A percentile compares a stretch with the other conserved stretches of the same genome.
Evolutionary conservation across 345 rosid species (phyloP).

Genomic region (Anacardium occidentale): DNA sequence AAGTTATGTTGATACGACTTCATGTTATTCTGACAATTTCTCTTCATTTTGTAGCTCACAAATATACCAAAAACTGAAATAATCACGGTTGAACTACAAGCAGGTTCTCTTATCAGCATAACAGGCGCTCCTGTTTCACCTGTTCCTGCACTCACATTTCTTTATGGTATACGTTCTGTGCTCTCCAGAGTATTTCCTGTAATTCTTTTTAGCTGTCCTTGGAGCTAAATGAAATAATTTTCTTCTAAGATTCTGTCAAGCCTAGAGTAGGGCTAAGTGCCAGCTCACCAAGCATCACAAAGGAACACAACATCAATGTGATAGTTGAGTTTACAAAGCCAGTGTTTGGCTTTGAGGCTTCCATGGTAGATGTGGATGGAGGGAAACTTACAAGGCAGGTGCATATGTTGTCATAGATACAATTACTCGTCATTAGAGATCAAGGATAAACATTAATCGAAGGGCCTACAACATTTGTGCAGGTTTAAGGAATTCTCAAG

Average conservation of each 20-base stretch:
- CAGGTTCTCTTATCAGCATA: conserved; percentile 35
- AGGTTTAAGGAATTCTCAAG: conserved; percentile 47
- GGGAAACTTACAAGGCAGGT: conserved; percentile 63
- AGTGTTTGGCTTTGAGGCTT: conserved; percentile 47
- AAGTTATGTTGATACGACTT: not conserved
- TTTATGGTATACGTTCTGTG: conserved; percentile 36
- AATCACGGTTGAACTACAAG: conserved; percentile 38
- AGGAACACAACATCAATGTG: conserved; percentile 36
- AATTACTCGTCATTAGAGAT: not conserved
- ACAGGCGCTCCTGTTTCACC: conserved; percentile 45
- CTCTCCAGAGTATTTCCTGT: conserved; percentile 6
- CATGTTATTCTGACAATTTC: conserved; percentile 7
- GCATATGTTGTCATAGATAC: conserved; percentile 23
- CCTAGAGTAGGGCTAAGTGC: conserved; percentile 47
- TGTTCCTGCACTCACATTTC: conserved; percentile 36
- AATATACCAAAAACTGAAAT: conserved; percentile 36
- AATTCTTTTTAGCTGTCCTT: not conserved
- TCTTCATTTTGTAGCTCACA: conserved; percentile 38
- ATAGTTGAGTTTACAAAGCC: conserved; percentile 55
- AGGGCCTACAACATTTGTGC: conserved; percentile 20
- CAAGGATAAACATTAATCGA: not conserved
- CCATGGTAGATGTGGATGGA: conserved; percentile 42
- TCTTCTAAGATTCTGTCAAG: conserved; percentile 34
- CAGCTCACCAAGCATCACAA: conserved; percentile 37
- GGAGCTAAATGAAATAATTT: conserved; percentile 19